Conservation (phyloP, 345 rosid species). For the Salix koriyanagi region DNA sequence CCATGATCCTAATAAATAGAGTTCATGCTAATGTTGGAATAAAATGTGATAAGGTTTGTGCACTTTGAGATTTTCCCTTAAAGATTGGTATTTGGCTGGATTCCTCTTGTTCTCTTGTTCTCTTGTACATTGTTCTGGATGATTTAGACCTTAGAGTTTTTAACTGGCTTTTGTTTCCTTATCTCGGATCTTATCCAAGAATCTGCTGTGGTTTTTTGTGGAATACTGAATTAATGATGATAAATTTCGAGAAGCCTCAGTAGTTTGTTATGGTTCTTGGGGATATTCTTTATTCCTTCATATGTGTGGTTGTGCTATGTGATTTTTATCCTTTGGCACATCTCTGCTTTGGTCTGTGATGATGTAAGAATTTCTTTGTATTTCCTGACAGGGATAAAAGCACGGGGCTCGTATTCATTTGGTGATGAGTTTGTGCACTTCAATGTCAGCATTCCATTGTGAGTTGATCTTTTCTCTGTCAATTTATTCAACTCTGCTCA, state of each 20-base stretch:
- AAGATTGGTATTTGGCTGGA: not conserved
- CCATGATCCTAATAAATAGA: not conserved
- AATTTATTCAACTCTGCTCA: not conserved
- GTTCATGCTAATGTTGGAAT: not conserved
- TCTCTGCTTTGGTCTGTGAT: not conserved
- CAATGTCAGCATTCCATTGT: constrained; percentile 88
- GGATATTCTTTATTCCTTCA: not conserved
- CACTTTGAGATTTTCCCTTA: not conserved
- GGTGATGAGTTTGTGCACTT: constrained; percentile 96
- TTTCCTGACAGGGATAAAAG: constrained; percentile 57
- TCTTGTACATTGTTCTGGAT: not conserved
- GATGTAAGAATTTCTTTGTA: not conserved
- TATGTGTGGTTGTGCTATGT: not conserved
- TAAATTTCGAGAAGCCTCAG: not conserved
- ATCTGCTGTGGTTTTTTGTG: not conserved
- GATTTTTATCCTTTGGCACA: not conserved
- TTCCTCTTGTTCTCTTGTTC: not conserved
- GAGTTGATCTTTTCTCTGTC: constrained; percentile 18
- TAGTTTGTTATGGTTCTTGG: not conserved
- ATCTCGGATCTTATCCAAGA: not conserved
- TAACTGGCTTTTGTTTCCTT: not conserved
- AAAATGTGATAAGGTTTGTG: not conserved
- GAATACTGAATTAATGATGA: not conserved
- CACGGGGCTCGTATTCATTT: constrained; percentile 60
- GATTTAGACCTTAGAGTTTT: no score